These are phyloP conservation scores for Neostapfia colusana DNA, from an alignment of 176 grass and related monocot genomes.

Conservation along the genomic window DNA sequence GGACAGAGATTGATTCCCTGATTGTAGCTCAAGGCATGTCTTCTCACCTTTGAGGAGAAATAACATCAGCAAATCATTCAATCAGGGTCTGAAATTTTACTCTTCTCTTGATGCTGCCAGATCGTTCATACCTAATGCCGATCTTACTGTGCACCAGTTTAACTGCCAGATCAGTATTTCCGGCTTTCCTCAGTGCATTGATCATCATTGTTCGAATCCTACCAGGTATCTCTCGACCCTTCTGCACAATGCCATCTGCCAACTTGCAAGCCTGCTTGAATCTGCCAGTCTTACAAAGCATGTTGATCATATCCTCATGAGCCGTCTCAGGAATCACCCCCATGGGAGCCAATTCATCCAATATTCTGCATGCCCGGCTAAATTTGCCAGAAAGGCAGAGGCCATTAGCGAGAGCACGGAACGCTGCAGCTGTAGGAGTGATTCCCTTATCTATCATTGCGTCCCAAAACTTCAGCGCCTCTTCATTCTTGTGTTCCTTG, in stretches of 20 bases:
- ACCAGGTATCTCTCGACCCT: slow-evolving; percentile 77
- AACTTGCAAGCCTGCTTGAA: slow-evolving; percentile 91
- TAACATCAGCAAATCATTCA: slow-evolving; percentile 28
- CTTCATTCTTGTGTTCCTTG: slow-evolving; percentile 84
- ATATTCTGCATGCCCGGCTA: slow-evolving; percentile 72
- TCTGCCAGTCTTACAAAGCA: slow-evolving; percentile 70
- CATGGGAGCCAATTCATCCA: slow-evolving; percentile 89
- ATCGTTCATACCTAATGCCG: slow-evolving; percentile 89
- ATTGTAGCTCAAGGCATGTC: not conserved
- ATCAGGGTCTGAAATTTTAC: slow-evolving; percentile 86
- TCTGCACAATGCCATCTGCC: slow-evolving; percentile 82
- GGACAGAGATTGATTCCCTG: not conserved
- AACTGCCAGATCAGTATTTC: slow-evolving; percentile 81
- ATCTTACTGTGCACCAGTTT: slow-evolving; percentile 89
- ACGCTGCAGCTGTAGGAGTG: slow-evolving; percentile 69
- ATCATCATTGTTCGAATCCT: slow-evolving; percentile 91
- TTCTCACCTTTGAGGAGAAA: not conserved
- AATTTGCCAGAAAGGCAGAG: slow-evolving; percentile 90
- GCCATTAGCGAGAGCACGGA: slow-evolving; percentile 69
- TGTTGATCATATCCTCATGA: slow-evolving; percentile 92
- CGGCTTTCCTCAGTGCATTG: slow-evolving; percentile 83
- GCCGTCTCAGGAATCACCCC: slow-evolving; percentile 78
- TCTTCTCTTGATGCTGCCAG: slow-evolving; percentile 87
- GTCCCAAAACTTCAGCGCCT: slow-evolving; percentile 78
- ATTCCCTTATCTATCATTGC: slow-evolving; percentile 87